Percentiles rank a stretch among this genome's conserved stretches.
These are phyloP conservation scores for Karstenula rhodostoma DNA, from an alignment of 2,329 filamentous ascomycete species.

Conservation along the genomic window DNA sequence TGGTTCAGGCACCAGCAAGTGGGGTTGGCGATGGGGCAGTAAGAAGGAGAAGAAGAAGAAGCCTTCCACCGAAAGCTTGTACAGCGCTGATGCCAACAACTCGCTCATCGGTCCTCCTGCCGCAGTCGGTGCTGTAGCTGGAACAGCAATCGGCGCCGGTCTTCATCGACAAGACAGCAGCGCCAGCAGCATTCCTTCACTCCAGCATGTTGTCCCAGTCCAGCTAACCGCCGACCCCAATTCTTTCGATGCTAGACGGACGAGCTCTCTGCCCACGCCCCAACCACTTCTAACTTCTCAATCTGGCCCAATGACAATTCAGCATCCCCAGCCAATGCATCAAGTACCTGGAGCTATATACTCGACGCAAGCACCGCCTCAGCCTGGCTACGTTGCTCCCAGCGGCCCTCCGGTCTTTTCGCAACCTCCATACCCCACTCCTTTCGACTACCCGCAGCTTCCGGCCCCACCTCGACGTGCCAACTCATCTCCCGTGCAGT, in stretches of 20 bases:
- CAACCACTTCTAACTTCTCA: slow-evolving; percentile 44
- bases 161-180: slow-evolving; percentile 57
- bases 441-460: slow-evolving; percentile 32
- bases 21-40: slow-evolving; percentile 68
- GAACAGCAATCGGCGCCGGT: slow-evolving; percentile 59
- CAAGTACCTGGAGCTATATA: slow-evolving; percentile 77
- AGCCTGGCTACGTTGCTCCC: slow-evolving; percentile 52
- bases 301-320: slow-evolving; percentile 69
- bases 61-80: slow-evolving; percentile 43
- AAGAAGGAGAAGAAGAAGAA: slow-evolving; percentile 56
- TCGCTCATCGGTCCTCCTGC: slow-evolving; percentile 48
- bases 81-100: slow-evolving; percentile 44
- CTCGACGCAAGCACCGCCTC: slow-evolving; percentile 53
- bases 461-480: slow-evolving; percentile 49
- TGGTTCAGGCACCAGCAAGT: slow-evolving; percentile 63
- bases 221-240: slow-evolving; percentile 69
- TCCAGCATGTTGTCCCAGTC: slow-evolving; percentile 73
- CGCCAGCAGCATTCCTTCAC: slow-evolving; percentile 55
- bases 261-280: slow-evolving; percentile 57
- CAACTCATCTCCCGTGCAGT: slow-evolving; percentile 58
- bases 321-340: slow-evolving; percentile 82
- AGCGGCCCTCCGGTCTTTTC: slow-evolving; percentile 53
- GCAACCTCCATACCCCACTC: slow-evolving; percentile 27
- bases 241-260: slow-evolving; percentile 65
- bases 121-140: slow-evolving; percentile 53